These are phyloP conservation scores for Leptographium lundbergii DNA, from an alignment of 2,329 filamentous ascomycete genomes.

Conservation along the genomic window DNA sequence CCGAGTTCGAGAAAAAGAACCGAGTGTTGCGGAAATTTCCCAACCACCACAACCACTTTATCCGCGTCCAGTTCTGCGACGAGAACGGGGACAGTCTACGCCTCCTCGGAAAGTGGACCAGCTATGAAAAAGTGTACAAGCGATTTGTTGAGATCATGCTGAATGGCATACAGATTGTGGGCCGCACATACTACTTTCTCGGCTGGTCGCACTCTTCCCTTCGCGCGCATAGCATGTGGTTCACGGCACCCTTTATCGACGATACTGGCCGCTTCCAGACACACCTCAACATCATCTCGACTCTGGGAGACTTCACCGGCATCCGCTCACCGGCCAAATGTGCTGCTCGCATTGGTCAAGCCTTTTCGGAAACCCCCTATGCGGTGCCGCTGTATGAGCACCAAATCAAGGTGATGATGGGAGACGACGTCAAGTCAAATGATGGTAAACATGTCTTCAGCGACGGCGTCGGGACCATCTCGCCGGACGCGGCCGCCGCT, in stretches of 20 bases:
- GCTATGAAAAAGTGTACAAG: slow-evolving; percentile 40
- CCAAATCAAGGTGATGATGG: slow-evolving; percentile 20
- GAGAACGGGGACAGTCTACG: slow-evolving; percentile 55
- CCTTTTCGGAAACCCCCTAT: slow-evolving; percentile 62
- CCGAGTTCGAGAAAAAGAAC: slow-evolving; percentile 56
- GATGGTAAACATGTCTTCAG: slow-evolving; percentile 51
- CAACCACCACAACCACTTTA: slow-evolving; percentile 46
- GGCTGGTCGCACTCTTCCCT: slow-evolving; percentile 74
- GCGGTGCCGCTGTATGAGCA: slow-evolving; percentile 37
- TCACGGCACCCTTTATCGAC: slow-evolving; percentile 33
- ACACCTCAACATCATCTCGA: slow-evolving; percentile 29
- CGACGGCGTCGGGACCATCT: slow-evolving; percentile 70
- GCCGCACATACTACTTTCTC: slow-evolving; percentile 50
- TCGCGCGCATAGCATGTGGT: slow-evolving; percentile 58
- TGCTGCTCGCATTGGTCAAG: slow-evolving; percentile 49
- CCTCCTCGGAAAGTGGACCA: slow-evolving; percentile 33
- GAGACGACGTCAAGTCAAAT: slow-evolving; percentile 38
- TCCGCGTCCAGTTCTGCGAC: slow-evolving; percentile 61
- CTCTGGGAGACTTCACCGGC: slow-evolving; percentile 35
- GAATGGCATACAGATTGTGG: slow-evolving; percentile 49
- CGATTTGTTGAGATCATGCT: slow-evolving; percentile 50
- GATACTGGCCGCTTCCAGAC: slow-evolving; percentile 20
- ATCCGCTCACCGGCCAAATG: slow-evolving; percentile 42
- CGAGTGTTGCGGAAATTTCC: slow-evolving; percentile 56
- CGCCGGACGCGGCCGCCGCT: slow-evolving; percentile 40